Conservation (phyloP, 352 stramenopile species). For the Globisporangium parvum region DNA sequence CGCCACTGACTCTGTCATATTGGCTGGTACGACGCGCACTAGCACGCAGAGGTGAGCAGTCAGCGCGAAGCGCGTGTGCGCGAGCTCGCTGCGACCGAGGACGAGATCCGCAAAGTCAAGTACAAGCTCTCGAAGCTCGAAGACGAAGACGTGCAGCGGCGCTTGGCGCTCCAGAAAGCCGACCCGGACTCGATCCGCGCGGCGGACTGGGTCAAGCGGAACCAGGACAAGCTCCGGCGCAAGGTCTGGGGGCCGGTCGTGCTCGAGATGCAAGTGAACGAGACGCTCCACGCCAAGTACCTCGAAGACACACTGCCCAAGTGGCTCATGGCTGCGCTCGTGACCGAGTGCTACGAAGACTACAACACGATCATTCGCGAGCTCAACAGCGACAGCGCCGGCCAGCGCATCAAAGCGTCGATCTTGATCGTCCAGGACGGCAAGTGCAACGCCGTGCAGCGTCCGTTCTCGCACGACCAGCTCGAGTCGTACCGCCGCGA, state of each 20-base stretch:
- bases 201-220: slow-evolving; percentile 71
- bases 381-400: slow-evolving; percentile 39
- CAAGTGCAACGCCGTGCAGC: slow-evolving; percentile 33
- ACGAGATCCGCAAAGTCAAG: slow-evolving; percentile 41
- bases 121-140: slow-evolving; percentile 61
- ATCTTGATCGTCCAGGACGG: slow-evolving; percentile 67
- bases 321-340: slow-evolving; percentile 64
- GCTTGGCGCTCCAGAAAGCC: slow-evolving; percentile 40
- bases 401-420: slow-evolving; percentile 52
- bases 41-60: slow-evolving; percentile 69
- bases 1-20: neutral
- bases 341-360: slow-evolving; percentile 77
- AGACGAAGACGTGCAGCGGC: slow-evolving; percentile 71
- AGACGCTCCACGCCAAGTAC: slow-evolving; percentile 76
- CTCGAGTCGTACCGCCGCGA: slow-evolving; percentile 38
- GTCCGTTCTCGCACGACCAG: slow-evolving; percentile 55
- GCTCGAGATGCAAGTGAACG: slow-evolving; percentile 80
- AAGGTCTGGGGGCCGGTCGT: slow-evolving; percentile 82
- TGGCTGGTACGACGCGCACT: neutral
- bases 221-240: slow-evolving; percentile 55
- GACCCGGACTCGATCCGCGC: slow-evolving; percentile 72
- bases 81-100: slow-evolving; percentile 40
- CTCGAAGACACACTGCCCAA: slow-evolving; percentile 81
- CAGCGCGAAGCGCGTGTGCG: slow-evolving; percentile 50
- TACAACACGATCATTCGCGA: slow-evolving; percentile 74